Conservation (phyloP, 2,329 filamentous ascomycete species). For the Periconia sp. region DNA sequence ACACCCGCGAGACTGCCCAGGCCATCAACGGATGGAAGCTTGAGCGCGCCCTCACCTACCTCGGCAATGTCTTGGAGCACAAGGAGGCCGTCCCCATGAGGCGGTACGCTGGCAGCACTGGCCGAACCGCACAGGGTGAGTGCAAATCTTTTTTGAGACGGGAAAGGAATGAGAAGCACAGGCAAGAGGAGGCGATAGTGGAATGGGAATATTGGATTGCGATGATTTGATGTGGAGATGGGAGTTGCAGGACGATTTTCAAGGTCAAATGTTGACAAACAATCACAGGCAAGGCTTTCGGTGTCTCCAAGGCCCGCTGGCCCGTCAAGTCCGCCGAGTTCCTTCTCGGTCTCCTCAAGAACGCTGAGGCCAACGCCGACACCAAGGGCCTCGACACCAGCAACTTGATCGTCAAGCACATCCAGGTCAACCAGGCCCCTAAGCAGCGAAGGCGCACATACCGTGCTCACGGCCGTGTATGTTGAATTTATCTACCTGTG, state of each 20-base stretch:
- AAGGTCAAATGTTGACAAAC: slow-evolving; percentile 21
- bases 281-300: slow-evolving; percentile 90
- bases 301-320: slow-evolving; percentile 97
- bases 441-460: slow-evolving; percentile 99
- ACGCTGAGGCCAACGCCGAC: slow-evolving; percentile 50
- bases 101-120: slow-evolving; percentile 93
- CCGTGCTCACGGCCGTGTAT: slow-evolving; percentile 99
- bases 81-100: slow-evolving; percentile 98
- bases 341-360: slow-evolving; percentile 83
- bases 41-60: slow-evolving; percentile 90
- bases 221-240: slow-evolving; percentile 1
- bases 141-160: slow-evolving; percentile 28
- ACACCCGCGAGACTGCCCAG: slow-evolving; percentile 99
- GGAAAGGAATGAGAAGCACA: background rate
- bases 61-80: slow-evolving; percentile 97
- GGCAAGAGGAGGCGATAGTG: background rate
- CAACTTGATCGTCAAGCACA: slow-evolving; percentile 99
- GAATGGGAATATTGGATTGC: background rate
- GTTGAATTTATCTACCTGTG: slow-evolving; percentile 46
- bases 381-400: slow-evolving; percentile 69
- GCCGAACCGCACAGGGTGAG: slow-evolving; percentile 97
- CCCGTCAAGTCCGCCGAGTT: slow-evolving; percentile 99
- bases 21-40: slow-evolving; percentile 99
- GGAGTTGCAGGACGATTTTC: slow-evolving; percentile 14
- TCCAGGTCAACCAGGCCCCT: slow-evolving; percentile 99